Conservation (phyloP, 768 basidiomycete species). For the Boletus huronensis region DNA sequence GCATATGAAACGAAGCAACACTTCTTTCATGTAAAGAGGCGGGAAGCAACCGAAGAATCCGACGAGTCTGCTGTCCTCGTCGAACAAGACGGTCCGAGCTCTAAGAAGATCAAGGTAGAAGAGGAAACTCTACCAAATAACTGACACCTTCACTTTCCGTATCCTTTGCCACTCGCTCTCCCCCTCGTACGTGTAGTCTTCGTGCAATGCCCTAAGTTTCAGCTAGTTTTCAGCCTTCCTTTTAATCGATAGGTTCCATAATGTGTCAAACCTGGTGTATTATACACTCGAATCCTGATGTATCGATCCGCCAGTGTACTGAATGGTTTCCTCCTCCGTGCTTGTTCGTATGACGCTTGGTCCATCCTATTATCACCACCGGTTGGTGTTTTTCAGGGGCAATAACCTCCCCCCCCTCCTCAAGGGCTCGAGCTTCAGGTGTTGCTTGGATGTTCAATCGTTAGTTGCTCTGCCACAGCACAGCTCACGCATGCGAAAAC, state of each 20-base stretch:
- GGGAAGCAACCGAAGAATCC: conserved; percentile 23
- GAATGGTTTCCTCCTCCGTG: not conserved
- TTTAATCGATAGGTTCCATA: not conserved
- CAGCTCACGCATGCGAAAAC: not conserved
- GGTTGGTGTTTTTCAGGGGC: not conserved
- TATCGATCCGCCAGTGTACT: conserved; percentile 5
- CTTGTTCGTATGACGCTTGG: not conserved
- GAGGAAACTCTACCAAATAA: conserved; percentile 1
- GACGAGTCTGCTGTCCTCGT: conserved; percentile 26
- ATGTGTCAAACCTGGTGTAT: conserved; percentile 13
- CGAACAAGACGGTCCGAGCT: conserved; percentile 13
- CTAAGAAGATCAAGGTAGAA: conserved; percentile 24
- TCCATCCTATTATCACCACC: too few relatives aligned
- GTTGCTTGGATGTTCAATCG: not conserved
- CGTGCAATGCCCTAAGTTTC: not conserved
- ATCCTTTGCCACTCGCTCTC: not conserved
- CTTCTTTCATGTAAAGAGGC: conserved; percentile 14
- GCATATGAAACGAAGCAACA: conserved; percentile 25
- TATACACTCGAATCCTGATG: conserved; percentile 5
- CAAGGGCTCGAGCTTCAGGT: not conserved
- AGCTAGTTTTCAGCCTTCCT: not conserved
- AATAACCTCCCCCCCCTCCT: not conserved
- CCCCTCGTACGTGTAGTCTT: not conserved
- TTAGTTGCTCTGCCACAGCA: too few relatives aligned
- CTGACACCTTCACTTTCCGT: not conserved